Evolutionary conservation across 2,329 filamentous ascomycete species (phyloP).

Genomic region (Plectosphaerella sp.): DNA sequence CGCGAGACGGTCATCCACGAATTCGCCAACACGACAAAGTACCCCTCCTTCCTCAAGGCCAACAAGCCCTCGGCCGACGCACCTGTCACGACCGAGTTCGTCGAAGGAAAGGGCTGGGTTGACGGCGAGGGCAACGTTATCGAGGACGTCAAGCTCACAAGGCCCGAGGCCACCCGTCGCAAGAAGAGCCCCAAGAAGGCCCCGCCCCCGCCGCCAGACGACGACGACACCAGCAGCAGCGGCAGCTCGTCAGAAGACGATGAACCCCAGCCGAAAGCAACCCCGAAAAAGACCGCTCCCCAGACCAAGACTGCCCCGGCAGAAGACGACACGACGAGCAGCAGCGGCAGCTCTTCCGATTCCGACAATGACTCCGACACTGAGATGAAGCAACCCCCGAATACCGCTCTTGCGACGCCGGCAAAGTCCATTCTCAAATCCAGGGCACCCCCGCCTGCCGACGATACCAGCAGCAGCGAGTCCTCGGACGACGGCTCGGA

Average conservation of each 20-base stretch:
- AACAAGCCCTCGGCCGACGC: constrained; percentile 34
- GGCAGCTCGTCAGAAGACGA: constrained; percentile 27
- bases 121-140: constrained; percentile 73
- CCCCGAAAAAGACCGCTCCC: background rate
- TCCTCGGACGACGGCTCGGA: constrained; percentile 15
- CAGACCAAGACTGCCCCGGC: background rate
- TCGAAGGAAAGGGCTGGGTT: constrained; percentile 86
- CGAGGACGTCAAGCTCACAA: constrained; percentile 48
- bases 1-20: constrained; percentile 75
- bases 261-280: constrained; percentile 6
- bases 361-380: constrained; percentile 22
- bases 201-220: background rate
- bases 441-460: constrained; percentile 13
- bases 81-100: constrained; percentile 55
- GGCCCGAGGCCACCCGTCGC: constrained; percentile 18
- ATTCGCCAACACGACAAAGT: constrained; percentile 79
- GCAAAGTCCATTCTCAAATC: constrained; percentile 3
- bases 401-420: constrained; percentile 3
- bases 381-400: constrained; percentile 4
- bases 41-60: constrained; percentile 74
- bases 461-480: constrained; percentile 17
- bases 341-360: constrained; percentile 30
- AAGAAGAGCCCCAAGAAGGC: constrained; percentile 17
- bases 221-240: constrained; percentile 29
- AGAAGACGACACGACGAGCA: constrained; percentile 32